These are phyloP conservation scores for Sordariomycetes sp. DNA, from an alignment of 2,329 filamentous ascomycete species.

Conservation along the genomic window DNA sequence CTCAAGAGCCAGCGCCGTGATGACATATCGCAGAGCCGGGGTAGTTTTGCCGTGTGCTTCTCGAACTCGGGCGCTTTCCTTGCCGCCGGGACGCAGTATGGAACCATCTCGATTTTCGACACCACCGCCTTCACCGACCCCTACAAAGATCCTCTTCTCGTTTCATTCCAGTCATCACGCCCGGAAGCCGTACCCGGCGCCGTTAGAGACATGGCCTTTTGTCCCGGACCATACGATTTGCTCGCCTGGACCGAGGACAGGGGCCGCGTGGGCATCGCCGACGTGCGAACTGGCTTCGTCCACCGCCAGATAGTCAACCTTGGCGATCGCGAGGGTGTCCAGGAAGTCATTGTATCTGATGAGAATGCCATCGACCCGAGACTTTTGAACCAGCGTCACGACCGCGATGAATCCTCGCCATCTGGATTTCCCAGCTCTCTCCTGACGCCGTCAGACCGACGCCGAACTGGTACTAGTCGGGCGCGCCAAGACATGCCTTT, in stretches of 20 bases:
- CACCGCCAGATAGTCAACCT: slow-evolving; percentile 60
- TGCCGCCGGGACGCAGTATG: slow-evolving; percentile 71
- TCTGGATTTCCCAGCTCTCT: not conserved
- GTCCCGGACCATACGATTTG: slow-evolving; percentile 79
- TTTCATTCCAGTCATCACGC: slow-evolving; percentile 68
- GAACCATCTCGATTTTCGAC: slow-evolving; percentile 67
- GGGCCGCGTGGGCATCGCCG: slow-evolving; percentile 62
- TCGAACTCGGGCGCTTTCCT: slow-evolving; percentile 60
- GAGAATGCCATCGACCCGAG: slow-evolving; percentile 42
- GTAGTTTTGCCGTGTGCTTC: slow-evolving; percentile 72
- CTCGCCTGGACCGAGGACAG: slow-evolving; percentile 91
- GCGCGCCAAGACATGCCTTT: slow-evolving; percentile 31
- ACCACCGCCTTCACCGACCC: slow-evolving; percentile 33
- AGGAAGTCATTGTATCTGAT: slow-evolving; percentile 41
- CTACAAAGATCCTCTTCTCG: slow-evolving; percentile 52
- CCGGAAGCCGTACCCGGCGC: slow-evolving; percentile 63
- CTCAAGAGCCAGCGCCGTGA: slow-evolving; percentile 46
- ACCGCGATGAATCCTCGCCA: slow-evolving; percentile 16
- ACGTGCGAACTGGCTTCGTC: slow-evolving; percentile 56
- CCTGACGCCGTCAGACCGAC: slow-evolving; percentile 8
- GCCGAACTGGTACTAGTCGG: slow-evolving; percentile 2
- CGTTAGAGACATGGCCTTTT: slow-evolving; percentile 85
- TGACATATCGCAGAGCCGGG: slow-evolving; percentile 44
- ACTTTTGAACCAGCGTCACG: slow-evolving; percentile 34
- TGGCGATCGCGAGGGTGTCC: slow-evolving; percentile 19